Evolutionary conservation across 2,329 filamentous ascomycete genomes (phyloP).

Genomic region (Alternaria sp.): DNA sequence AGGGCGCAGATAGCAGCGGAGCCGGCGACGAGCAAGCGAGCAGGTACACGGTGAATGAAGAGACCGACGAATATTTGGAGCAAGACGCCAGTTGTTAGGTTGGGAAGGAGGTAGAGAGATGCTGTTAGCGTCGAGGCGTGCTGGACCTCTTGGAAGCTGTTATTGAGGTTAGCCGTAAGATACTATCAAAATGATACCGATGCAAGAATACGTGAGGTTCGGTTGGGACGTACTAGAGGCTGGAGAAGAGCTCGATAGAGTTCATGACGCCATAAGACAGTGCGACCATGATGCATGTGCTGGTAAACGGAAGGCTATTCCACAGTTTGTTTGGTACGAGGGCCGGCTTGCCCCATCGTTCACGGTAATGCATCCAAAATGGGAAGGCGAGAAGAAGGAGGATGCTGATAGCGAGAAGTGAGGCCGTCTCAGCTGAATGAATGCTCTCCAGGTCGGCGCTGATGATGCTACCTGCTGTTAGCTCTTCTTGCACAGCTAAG

Average conservation of each 20-base stretch:
- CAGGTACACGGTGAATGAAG: slow-evolving; percentile 56
- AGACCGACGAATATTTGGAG: slow-evolving; percentile 58
- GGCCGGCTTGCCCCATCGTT: slow-evolving; percentile 26
- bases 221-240: slow-evolving; percentile 53
- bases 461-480: slow-evolving; percentile 30
- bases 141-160: slow-evolving; percentile 54
- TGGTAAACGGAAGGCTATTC: slow-evolving; percentile 64
- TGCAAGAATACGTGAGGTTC: too few relatives aligned
- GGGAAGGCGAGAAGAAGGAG: slow-evolving; percentile 42
- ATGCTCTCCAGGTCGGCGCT: slow-evolving; percentile 38
- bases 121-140: slow-evolving; percentile 42
- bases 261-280: slow-evolving; percentile 51
- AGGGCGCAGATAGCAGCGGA: slow-evolving; percentile 55
- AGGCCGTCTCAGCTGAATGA: slow-evolving; percentile 29
- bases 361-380: slow-evolving; percentile 44
- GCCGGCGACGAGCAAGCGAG: slow-evolving; percentile 54
- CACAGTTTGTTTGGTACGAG: slow-evolving; percentile 57
- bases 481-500: not conserved
- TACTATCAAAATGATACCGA: not conserved
- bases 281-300: slow-evolving; percentile 60
- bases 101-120: slow-evolving; percentile 56
- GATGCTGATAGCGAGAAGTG: slow-evolving; percentile 36
- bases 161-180: not conserved
- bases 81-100: slow-evolving; percentile 49
- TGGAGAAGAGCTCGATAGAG: slow-evolving; percentile 52